Percentiles rank a stretch among this genome's conserved stretches.
Conservation (phyloP, 208 protist genomes). For the Herpetomonas tarakana region DNA sequence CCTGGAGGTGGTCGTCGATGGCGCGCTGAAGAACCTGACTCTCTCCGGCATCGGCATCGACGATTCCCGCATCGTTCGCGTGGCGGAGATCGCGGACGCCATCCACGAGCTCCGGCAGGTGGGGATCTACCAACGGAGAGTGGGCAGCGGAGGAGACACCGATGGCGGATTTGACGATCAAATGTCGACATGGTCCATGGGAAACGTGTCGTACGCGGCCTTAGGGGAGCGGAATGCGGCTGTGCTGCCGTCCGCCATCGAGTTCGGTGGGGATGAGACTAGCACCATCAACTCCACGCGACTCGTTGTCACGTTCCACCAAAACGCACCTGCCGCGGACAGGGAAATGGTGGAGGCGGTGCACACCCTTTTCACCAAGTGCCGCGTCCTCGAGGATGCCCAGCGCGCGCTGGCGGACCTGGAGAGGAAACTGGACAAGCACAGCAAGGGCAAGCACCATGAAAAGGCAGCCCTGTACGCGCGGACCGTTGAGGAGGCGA, state of each 20-base stretch:
- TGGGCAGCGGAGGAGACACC: background rate
- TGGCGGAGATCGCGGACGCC: background rate
- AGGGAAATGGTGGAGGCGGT: background rate
- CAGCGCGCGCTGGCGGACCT: background rate
- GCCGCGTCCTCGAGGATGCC: background rate
- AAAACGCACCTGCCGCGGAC: background rate
- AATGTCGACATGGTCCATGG: conserved; percentile 1
- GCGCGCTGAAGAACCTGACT: conserved; percentile 12
- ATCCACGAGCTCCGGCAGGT: background rate
- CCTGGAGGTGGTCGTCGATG: conserved; percentile 12
- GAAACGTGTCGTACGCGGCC: background rate
- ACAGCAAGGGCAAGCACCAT: conserved; percentile 4
- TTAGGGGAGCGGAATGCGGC: background rate
- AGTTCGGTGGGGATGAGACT: background rate
- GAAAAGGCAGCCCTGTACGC: conserved; percentile 3
- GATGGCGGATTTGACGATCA: background rate
- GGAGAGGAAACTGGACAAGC: conserved; percentile 11
- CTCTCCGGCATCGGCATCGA: background rate
- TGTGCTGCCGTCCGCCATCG: background rate
- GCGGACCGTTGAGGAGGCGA: background rate
- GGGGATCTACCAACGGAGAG: background rate
- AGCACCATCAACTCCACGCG: background rate
- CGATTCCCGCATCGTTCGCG: background rate
- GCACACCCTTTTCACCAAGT: conserved; percentile 2
- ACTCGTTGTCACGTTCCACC: background rate